These are phyloP conservation scores for Entomortierella lignicola DNA, from an alignment of 192 early-diverging fungal genomes.

Conservation along the genomic window DNA sequence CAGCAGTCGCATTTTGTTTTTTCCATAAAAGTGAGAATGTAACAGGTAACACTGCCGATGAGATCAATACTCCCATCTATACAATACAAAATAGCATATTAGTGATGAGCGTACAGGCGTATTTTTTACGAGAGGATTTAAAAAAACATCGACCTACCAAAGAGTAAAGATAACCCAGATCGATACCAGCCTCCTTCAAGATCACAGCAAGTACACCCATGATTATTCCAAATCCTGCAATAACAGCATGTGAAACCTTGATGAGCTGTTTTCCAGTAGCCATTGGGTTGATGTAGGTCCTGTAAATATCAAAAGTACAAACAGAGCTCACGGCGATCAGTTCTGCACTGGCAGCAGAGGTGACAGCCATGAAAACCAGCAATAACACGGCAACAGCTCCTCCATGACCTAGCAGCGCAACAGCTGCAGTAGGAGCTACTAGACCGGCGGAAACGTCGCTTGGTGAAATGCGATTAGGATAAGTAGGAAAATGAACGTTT, in stretches of 20 bases:
- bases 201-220: conserved; percentile 76
- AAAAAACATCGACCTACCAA: conserved; percentile 35
- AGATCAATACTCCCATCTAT: conserved; percentile 75
- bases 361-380: conserved; percentile 83
- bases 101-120: too few relatives aligned
- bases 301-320: conserved; percentile 78
- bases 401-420: conserved; percentile 68
- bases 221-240: conserved; percentile 72
- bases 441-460: conserved; percentile 73
- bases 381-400: conserved; percentile 74
- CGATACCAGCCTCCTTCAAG: conserved; percentile 70
- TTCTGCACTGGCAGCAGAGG: conserved; percentile 79
- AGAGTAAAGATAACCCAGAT: conserved; percentile 73
- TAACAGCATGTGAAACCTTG: conserved; percentile 60
- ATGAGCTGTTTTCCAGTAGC: conserved; percentile 73
- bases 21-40: conserved; percentile 74
- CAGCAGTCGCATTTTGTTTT: conserved; percentile 69
- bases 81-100: too few relatives aligned
- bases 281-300: conserved; percentile 75
- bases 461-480: conserved; percentile 61
- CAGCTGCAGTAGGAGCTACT: conserved; percentile 73
- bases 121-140: too few relatives aligned
- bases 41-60: conserved; percentile 73
- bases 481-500: conserved; percentile 64
- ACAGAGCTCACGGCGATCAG: conserved; percentile 81